Conservation (phyloP, 2,329 filamentous ascomycete genomes). For the Fusarium nelsonii region DNA sequence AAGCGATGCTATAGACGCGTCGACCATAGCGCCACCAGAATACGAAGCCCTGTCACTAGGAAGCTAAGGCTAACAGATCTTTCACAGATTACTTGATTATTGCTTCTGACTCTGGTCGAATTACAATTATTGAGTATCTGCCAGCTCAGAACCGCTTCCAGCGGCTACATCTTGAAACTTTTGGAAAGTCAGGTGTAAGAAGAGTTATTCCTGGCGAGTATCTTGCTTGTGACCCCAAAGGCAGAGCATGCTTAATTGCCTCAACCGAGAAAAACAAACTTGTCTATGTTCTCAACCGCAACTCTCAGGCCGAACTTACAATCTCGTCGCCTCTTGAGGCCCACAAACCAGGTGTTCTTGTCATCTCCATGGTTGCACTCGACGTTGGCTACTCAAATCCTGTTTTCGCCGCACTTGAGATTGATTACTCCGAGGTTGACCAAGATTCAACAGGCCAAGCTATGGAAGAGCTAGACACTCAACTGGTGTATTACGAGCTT, state of each 20-base stretch:
- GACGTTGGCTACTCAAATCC: conserved; percentile 98
- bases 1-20: conserved; percentile 48
- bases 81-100: conserved; percentile 91
- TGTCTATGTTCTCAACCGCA: conserved; percentile 97
- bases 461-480: conserved; percentile 84
- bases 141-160: conserved; percentile 88
- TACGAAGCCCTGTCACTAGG: conserved; percentile 47
- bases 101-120: conserved; percentile 93
- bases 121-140: conserved; percentile 93
- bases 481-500: conserved; percentile 96
- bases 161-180: conserved; percentile 94
- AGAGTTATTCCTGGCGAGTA: conserved; percentile 97
- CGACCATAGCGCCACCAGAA: conserved; percentile 33
- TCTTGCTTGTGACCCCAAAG: conserved; percentile 94
- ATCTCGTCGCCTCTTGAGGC: conserved; percentile 98
- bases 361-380: conserved; percentile 87
- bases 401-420: conserved; percentile 93
- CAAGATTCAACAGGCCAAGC: conserved; percentile 90
- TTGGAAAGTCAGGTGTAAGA: conserved; percentile 94
- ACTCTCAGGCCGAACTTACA: conserved; percentile 91
- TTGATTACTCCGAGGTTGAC: conserved; percentile 92
- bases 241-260: conserved; percentile 92
- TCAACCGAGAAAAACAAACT: conserved; percentile 99
- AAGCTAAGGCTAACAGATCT: conserved; percentile 45
- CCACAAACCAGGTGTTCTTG: conserved; percentile 90